Conservation (phyloP, 2,329 filamentous ascomycete genomes). For the Alternaria arbusti region DNA sequence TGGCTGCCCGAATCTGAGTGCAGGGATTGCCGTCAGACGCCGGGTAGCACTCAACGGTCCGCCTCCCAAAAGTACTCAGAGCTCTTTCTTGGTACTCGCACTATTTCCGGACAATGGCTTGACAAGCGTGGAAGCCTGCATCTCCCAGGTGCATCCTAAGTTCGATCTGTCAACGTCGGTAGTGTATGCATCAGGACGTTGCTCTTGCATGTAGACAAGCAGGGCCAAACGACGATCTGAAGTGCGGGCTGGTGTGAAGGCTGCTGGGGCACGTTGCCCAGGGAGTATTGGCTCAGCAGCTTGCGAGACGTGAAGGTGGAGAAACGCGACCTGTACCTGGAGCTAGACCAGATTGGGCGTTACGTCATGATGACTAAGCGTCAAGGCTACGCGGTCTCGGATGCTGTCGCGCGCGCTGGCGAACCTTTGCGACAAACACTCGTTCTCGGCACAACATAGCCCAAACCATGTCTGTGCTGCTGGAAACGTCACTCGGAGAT, state of each 20-base stretch:
- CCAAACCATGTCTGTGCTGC: slow-evolving; percentile 79
- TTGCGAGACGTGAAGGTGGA: slow-evolving; percentile 12
- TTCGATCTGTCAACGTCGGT: slow-evolving; percentile 1
- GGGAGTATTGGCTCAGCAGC: slow-evolving; percentile 7
- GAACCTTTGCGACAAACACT: slow-evolving; percentile 31
- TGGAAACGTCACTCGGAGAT: slow-evolving; percentile 92
- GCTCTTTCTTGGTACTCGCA: slow-evolving; percentile 9
- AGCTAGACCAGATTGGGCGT: slow-evolving; percentile 5
- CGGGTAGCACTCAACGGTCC: slow-evolving; percentile 17
- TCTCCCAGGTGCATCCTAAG: neutral
- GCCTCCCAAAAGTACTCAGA: slow-evolving; percentile 9
- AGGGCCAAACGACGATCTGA: neutral
- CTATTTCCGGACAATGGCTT: slow-evolving; percentile 1
- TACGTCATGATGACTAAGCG: slow-evolving; percentile 30
- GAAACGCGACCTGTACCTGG: slow-evolving; percentile 9
- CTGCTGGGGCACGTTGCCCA: slow-evolving; percentile 13
- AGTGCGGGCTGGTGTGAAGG: neutral
- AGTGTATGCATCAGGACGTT: neutral
- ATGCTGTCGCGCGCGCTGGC: slow-evolving; percentile 6
- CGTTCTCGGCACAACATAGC: slow-evolving; percentile 15
- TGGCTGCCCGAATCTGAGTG: slow-evolving; percentile 10
- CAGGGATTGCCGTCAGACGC: slow-evolving; percentile 15
- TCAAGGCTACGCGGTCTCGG: neutral
- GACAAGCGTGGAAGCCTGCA: neutral
- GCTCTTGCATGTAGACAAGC: neutral